Evolutionary conservation across 495 filamentous ascomycete species (phyloP).

Genomic region (Lasiosphaeria miniovina): DNA sequence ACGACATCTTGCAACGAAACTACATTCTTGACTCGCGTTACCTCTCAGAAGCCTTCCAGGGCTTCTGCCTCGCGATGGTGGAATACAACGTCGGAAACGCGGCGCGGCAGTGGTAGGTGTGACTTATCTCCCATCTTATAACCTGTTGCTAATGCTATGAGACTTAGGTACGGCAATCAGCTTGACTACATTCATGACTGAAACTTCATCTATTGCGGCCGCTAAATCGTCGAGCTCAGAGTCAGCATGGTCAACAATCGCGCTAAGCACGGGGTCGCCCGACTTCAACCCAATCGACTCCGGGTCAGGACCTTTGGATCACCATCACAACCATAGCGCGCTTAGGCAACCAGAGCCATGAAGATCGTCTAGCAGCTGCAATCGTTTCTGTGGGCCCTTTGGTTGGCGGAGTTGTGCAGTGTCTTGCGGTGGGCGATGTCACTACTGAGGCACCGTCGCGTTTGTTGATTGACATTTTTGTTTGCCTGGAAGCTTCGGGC

Average conservation of each 20-base stretch:
- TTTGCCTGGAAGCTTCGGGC: background rate
- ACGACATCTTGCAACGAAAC: constrained; percentile 22
- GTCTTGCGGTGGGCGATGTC: background rate
- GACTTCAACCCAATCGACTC: constrained; percentile 21
- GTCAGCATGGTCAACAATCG: constrained; percentile 1
- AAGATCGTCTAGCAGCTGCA: too few species aligned
- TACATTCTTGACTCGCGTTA: constrained; percentile 8
- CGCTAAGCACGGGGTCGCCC: background rate
- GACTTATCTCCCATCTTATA: background rate
- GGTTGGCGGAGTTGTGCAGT: too few species aligned
- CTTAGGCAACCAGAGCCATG: background rate
- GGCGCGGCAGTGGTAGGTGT: constrained; percentile 1
- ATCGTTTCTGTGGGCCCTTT: too few species aligned
- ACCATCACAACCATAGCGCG: constrained; percentile 24
- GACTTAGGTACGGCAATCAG: background rate
- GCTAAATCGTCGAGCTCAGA: constrained; percentile 2
- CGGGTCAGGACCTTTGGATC: constrained; percentile 24
- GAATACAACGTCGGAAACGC: constrained; percentile 11
- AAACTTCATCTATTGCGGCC: background rate
- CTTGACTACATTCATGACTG: background rate
- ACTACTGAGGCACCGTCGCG: background rate
- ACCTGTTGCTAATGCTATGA: background rate
- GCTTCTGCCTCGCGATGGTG: constrained; percentile 4
- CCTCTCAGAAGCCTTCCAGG: background rate
- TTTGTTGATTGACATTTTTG: background rate